A percentile compares a stretch with the other conserved stretches of the same genome.
phyloP scores from a whole-genome alignment of 768 basidiomycete species.

The Trametes cinnabarina region DNA sequence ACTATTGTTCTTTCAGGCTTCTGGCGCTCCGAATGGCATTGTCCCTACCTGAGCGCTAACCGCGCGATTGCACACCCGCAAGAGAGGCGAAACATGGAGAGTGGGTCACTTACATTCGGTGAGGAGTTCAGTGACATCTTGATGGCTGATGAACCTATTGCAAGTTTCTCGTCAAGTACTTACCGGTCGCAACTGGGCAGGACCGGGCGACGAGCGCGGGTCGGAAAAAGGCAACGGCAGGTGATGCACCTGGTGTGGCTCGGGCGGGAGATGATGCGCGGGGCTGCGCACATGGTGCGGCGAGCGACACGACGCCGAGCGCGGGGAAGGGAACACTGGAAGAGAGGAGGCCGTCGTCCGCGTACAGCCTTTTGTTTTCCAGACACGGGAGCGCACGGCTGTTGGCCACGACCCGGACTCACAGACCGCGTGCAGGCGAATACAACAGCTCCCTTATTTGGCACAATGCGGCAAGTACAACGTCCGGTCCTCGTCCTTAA shows the following conservation, averaged over 20 bases:
- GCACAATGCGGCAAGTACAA: constrained; percentile 14
- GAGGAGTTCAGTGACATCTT: neutral
- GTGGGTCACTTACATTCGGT: too few relatives aligned
- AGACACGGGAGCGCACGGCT: constrained; percentile 7
- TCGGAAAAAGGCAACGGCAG: neutral
- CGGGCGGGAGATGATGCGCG: constrained; percentile 4
- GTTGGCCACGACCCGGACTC: neutral
- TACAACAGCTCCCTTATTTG: constrained; percentile 17
- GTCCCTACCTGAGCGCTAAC: neutral
- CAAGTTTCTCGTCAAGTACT: neutral
- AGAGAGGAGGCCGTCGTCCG: neutral
- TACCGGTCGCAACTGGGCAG: neutral
- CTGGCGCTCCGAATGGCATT: neutral
- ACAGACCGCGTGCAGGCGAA: constrained; percentile 9
- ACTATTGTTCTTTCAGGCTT: constrained; percentile 12
- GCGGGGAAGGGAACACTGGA: neutral
- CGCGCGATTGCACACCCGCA: neutral
- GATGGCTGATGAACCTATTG: neutral
- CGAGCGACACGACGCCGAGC: constrained; percentile 2
- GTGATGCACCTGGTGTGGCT: neutral
- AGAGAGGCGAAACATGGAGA: too few relatives aligned
- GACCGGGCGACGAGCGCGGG: neutral
- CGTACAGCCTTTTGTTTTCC: constrained; percentile 20
- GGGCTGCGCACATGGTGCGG: constrained; percentile 3
- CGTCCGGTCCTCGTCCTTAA: constrained; percentile 11